Base-by-base conservation (phyloP, 306 rosid genomes). In the Prinsepia uniflora region DNA sequence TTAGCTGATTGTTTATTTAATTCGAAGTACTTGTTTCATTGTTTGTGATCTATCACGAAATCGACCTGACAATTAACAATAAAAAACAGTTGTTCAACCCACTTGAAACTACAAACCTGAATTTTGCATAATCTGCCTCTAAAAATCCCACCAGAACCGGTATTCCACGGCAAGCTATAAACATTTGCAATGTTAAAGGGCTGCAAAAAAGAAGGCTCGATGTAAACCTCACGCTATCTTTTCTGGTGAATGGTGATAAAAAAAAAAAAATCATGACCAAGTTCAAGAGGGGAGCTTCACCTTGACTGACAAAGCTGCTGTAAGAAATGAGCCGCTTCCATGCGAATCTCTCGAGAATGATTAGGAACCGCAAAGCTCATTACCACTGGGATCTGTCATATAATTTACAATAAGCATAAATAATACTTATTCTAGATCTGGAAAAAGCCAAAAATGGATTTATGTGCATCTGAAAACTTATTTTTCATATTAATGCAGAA, bases 261-360 rank as follows among this genome's bases (percentile, higher is more conserved):
- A 62, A 5, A 34, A 7, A n/a, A 60, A 69, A 7, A 60, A 69
- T 67, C 18, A 52, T 56, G 49, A 70, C 10, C 1, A 49, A 64
- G 13, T 66, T 61, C 22, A 64, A 46, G 70, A 71, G 64, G 30
- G 73, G 65, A 65, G 47, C 73, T 72, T 64, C 47, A 95, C 99
- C 97, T 89, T 72, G 97, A 95, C 76, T 89, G 97, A 86, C 99
- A 95, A 85, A 95, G 99, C 84, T 91, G 97, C 86, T 89, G 99
- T 72, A 87, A 76, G 79, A 95, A 89, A 78, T 74, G 83, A 67
- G 97, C 97, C 72, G 99, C 96, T 87, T 95, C 99, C 91, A 95
- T 91, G 30, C 99, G 99, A 84, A 95, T 86, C 81, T 95, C 99
- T 63, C 99, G 87, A 43, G 96, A 92, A 53, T 97, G 96, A 81